phyloP scores from a whole-genome alignment of 2,329 filamentous ascomycete species.

The Diaporthe sp. region DNA sequence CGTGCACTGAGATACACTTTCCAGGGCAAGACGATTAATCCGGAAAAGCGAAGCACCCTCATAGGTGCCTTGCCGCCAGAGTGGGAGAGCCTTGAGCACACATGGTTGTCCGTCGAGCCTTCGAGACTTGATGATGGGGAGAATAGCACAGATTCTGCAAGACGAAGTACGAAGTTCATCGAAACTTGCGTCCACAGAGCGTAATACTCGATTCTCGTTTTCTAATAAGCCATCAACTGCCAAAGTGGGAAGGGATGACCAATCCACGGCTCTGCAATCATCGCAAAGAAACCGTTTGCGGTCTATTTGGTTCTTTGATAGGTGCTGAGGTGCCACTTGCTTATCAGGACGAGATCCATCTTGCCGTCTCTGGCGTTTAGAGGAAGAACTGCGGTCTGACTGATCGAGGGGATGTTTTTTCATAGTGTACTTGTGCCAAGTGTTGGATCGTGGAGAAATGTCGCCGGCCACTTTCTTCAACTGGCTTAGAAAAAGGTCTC shows the following conservation, averaged over 20 bases:
- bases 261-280: not conserved
- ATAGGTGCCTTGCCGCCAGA: not conserved
- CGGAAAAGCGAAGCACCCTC: not conserved
- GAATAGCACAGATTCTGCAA: not conserved
- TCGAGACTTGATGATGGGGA: not conserved
- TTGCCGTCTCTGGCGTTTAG: too few relatives aligned
- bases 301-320: too few relatives aligned
- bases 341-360: too few relatives aligned
- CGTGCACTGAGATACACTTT: not conserved
- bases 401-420: too few relatives aligned
- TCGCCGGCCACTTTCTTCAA: too few relatives aligned
- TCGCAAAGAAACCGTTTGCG: not conserved
- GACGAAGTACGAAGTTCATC: not conserved
- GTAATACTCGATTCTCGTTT: not conserved
- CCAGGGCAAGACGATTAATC: too few relatives aligned
- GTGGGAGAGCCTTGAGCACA: not conserved
- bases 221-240: not conserved
- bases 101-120: accelerated
- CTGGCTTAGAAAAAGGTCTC: too few relatives aligned
- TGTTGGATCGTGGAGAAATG: too few relatives aligned
- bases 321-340: too few relatives aligned
- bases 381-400: too few relatives aligned
- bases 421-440: too few relatives aligned
- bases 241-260: not conserved
- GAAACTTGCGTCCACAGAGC: not conserved